These are phyloP conservation scores for Dioszegia hungarica DNA, from an alignment of 768 basidiomycete species.

Conservation along the genomic window DNA sequence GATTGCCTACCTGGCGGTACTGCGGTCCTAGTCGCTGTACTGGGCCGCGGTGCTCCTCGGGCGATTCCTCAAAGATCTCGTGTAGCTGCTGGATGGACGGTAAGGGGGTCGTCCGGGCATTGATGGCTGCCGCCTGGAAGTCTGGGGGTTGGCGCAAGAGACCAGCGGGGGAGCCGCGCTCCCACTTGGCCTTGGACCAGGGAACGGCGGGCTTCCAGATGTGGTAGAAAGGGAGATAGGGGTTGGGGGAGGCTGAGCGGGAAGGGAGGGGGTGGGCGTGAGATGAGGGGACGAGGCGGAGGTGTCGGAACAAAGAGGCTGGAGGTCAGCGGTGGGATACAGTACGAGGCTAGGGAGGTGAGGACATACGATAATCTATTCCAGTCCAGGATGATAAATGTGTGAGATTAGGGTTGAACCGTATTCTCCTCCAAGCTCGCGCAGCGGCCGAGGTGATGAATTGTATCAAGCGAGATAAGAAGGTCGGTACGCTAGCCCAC, in stretches of 20 bases:
- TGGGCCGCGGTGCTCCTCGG: constrained; percentile 55
- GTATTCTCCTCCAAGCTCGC: background rate
- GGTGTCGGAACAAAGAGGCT: constrained; percentile 65
- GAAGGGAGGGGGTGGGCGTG: constrained; percentile 54
- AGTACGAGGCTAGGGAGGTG: too few relatives aligned
- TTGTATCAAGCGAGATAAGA: constrained; percentile 2
- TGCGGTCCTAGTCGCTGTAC: constrained; percentile 26
- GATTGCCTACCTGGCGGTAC: constrained; percentile 8
- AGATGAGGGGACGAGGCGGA: constrained; percentile 70
- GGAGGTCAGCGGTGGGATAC: background rate
- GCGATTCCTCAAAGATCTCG: constrained; percentile 65
- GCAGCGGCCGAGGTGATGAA: background rate
- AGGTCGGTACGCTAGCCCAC: constrained; percentile 31
- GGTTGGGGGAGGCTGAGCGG: constrained; percentile 39
- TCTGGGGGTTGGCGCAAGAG: constrained; percentile 68
- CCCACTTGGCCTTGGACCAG: constrained; percentile 51
- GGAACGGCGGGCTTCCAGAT: constrained; percentile 85
- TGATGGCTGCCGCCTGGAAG: constrained; percentile 77
- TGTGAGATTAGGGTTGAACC: background rate
- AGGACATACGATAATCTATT: constrained; percentile 8
- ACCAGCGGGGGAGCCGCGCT: constrained; percentile 59
- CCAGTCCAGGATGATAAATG: background rate
- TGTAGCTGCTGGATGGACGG: constrained; percentile 75
- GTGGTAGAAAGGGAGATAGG: constrained; percentile 81
- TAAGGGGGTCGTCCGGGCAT: constrained; percentile 75